Evolutionary conservation across 2,329 filamentous ascomycete species (phyloP).

Genomic region (Colletotrichum eremochloae): DNA sequence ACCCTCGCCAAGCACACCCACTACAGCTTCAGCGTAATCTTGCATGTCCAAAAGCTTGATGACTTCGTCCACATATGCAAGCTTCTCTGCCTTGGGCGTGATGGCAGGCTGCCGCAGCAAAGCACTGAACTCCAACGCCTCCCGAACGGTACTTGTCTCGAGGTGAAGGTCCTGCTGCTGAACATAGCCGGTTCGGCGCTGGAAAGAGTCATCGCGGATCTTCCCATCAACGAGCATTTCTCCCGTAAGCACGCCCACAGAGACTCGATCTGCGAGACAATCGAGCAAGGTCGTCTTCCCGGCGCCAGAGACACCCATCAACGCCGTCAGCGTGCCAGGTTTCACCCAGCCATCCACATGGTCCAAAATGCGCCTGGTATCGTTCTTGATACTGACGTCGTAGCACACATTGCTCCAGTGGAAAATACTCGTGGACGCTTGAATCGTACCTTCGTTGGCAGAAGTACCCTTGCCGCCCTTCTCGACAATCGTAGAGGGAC

Average conservation of each 20-base stretch:
- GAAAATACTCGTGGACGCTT: constrained; percentile 72
- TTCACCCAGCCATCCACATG: constrained; percentile 80
- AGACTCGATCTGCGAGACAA: constrained; percentile 74
- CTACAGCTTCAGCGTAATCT: constrained; percentile 78
- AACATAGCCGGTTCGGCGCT: constrained; percentile 77
- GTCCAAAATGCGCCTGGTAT: constrained; percentile 72
- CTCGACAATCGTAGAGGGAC: constrained; percentile 35
- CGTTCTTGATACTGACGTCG: constrained; percentile 75
- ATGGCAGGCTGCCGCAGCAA: constrained; percentile 75
- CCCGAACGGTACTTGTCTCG: constrained; percentile 62
- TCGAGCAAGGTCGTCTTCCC: constrained; percentile 68
- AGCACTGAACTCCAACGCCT: constrained; percentile 76
- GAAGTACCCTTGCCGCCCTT: constrained; percentile 32
- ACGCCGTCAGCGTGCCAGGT: constrained; percentile 74
- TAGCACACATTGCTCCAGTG: constrained; percentile 78
- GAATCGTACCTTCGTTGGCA: constrained; percentile 42
- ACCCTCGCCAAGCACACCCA: constrained; percentile 75
- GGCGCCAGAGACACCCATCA: constrained; percentile 60
- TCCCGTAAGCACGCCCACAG: constrained; percentile 76
- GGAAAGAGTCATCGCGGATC: constrained; percentile 73
- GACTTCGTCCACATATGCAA: constrained; percentile 49
- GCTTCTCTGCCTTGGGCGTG: constrained; percentile 54
- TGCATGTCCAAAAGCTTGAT: constrained; percentile 57
- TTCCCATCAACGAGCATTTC: constrained; percentile 78
- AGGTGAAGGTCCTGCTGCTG: constrained; percentile 70